Base-by-base conservation (phyloP, 129 eudicot genomes). In the Gnaphalium uliginosum region DNA sequence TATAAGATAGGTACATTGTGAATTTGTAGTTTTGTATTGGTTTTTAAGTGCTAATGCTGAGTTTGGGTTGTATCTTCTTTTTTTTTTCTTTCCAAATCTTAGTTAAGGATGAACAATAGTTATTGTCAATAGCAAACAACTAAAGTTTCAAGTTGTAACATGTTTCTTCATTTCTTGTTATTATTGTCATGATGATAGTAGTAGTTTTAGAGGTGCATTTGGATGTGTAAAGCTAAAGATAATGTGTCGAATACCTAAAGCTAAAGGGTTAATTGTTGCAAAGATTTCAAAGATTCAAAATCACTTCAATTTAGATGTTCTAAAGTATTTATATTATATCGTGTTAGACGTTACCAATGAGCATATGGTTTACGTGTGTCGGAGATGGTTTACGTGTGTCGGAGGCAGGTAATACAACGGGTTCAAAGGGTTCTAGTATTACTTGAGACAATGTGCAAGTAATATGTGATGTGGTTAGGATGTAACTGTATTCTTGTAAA, bases 1-100 rank as follows among this genome's bases (percentile, higher is more conserved):
- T 59, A 69, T 33, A 50, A 22, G 77, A 62, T 69, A 69, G 82
- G 76, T 48, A 48, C 77, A 51, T 72, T 72, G 63, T 32, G 71
- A 70, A 70, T 59, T 71, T 71, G 74, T 79, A 79, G 83, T 60
- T 73, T 72, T 41, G 53, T 72, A 15, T 9, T 72, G 66, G 10
- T 62, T 79, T 19, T 35, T 60, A 53, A 69, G 50, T 79, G 83
- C 74, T 41, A 66, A 73, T 73, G 73, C 54, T 66, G 62, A 41
- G 29, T 27, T 79, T 67, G 62, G 83, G 67, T 73, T 79, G 78
- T 76, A 72, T 24, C 19, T 71, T 24, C 19, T 71, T 70, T 72
- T 59, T 73, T 32, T 26, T 62, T n/a, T 39, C 8, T 14, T 39
- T 39, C 14, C 14, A 13, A 46, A 46, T 46, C 53, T 46, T 14